Base-by-base conservation (phyloP, 192 early-diverging fungal genomes). In the Entomortierella parvispora region DNA sequence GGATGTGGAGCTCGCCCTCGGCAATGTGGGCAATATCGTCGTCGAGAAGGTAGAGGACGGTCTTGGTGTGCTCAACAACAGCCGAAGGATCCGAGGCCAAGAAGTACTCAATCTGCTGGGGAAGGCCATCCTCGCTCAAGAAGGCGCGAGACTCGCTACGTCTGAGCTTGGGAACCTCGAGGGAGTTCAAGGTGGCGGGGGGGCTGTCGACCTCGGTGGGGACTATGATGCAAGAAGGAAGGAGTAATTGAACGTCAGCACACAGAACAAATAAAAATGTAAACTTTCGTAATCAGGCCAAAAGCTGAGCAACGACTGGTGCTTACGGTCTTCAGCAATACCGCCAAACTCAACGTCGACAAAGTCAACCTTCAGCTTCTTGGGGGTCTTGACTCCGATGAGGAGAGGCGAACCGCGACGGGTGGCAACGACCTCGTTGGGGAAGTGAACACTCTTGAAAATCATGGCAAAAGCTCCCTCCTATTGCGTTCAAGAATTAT, bases 331-430 rank as follows among this genome's bases (percentile, higher is more conserved):
- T 28, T 69, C 55, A 6, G 62, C 68, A 58, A 80, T 82, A 20
- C 79, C 68, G 14, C 90, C 87, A 82, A 92, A 94, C 81, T 97
- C 96, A 53, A 99, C 97, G 80, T 99, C 97, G 56, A 99, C 95
- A 88, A 98, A 99, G 82, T 99, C 97, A 29, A 97, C 97, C 84
- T 96, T 95, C 63, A 97, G 88, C 87, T 98, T 97, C 86, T 99
- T 94, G 50, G 84, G 87, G 55, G 96, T 96, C 89, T 96, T 97
- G 82, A 99, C 95, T 85, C 97, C 97, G 77, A 99, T 91, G 61
- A 99, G 88, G 46, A 99, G 91, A 45, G 97, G 97, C 6, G 97
- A 99, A 56, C 97, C 97, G 56, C 97, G 96, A 69, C 97, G 94
- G 33, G 96, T 92, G 40, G 95, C 95, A 67, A 99, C 90, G 49